Evolutionary conservation across 129 eudicot species (phyloP).

Genomic region (Smallanthus sonchifolius): DNA sequence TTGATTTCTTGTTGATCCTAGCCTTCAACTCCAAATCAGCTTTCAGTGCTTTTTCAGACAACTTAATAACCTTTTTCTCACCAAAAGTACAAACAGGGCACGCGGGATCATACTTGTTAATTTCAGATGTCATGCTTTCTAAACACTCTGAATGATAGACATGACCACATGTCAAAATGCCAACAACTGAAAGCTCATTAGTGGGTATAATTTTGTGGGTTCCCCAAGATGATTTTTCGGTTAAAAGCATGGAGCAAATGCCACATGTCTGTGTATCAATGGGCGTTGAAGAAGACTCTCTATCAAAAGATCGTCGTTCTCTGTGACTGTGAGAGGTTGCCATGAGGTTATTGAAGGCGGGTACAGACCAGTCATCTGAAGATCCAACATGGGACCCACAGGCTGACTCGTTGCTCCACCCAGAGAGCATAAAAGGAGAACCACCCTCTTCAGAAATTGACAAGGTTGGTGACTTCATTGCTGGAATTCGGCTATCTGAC

Average conservation of each 20-base stretch:
- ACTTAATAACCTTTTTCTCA: slow-evolving; percentile 60
- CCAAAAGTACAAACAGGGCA: slow-evolving; percentile 97
- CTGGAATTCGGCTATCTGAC: slow-evolving; percentile 57
- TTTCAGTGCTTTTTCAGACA: slow-evolving; percentile 70
- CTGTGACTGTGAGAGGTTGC: slow-evolving; percentile 14
- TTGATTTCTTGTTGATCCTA: slow-evolving; percentile 47
- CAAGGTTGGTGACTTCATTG: slow-evolving; percentile 60
- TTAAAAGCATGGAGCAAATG: slow-evolving; percentile 69
- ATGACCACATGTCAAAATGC: slow-evolving; percentile 85
- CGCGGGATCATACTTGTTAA: slow-evolving; percentile 81
- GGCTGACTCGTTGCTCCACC: slow-evolving; percentile 61
- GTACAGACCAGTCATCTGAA: slow-evolving; percentile 78
- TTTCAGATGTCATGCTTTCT: slow-evolving; percentile 80
- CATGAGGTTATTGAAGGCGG: slow-evolving; percentile 34
- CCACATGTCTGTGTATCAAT: slow-evolving; percentile 71
- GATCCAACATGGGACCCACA: slow-evolving; percentile 70
- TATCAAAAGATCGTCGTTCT: slow-evolving; percentile 85
- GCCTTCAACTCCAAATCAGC: slow-evolving; percentile 66
- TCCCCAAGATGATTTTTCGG: slow-evolving; percentile 69
- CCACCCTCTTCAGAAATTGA: slow-evolving; percentile 70
- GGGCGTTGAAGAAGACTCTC: slow-evolving; percentile 38
- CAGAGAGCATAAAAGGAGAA: slow-evolving; percentile 41
- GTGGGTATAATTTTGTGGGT: slow-evolving; percentile 55
- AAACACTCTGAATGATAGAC: slow-evolving; percentile 93
- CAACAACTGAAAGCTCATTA: slow-evolving; percentile 75